Conservation (phyloP, 345 rosid genomes). For the Orychophragmus violaceus region DNA sequence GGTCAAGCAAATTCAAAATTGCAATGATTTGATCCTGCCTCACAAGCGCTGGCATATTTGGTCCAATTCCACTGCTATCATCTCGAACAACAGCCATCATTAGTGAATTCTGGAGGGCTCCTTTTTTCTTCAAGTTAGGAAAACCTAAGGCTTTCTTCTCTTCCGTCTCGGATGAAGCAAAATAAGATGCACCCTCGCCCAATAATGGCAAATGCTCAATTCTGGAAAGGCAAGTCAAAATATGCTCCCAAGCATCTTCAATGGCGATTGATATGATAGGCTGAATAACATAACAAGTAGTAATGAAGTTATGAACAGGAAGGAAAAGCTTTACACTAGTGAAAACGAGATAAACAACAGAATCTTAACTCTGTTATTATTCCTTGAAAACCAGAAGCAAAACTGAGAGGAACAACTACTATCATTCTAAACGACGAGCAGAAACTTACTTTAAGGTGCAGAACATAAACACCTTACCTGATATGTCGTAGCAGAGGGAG, state of each 20-base stretch:
- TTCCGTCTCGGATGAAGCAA: slow-evolving; percentile 62
- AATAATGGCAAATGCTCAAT: slow-evolving; percentile 87
- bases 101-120: slow-evolving; percentile 79
- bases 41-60: slow-evolving; percentile 56
- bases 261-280: slow-evolving; percentile 83
- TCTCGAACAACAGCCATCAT: slow-evolving; percentile 96
- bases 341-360: too few relatives aligned
- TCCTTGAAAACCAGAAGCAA: too few relatives aligned
- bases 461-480: too few relatives aligned
- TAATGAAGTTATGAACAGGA: not conserved
- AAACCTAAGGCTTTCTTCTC: slow-evolving; percentile 58
- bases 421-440: too few relatives aligned
- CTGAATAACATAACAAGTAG: slow-evolving; percentile 38
- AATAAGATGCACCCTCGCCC: slow-evolving; percentile 93
- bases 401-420: too few relatives aligned
- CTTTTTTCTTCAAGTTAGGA: slow-evolving; percentile 74
- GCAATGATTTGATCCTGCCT: slow-evolving; percentile 74
- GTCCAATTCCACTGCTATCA: slow-evolving; percentile 67
- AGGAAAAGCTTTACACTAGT: not conserved
- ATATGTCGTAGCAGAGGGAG: too few relatives aligned
- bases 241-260: slow-evolving; percentile 98
- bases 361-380: too few relatives aligned
- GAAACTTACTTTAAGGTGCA: too few relatives aligned
- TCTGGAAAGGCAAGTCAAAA: slow-evolving; percentile 87
- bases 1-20: slow-evolving; percentile 91